Conservation (phyloP, 2,329 filamentous ascomycete species). For the Paecilomyces variotii region DNA sequence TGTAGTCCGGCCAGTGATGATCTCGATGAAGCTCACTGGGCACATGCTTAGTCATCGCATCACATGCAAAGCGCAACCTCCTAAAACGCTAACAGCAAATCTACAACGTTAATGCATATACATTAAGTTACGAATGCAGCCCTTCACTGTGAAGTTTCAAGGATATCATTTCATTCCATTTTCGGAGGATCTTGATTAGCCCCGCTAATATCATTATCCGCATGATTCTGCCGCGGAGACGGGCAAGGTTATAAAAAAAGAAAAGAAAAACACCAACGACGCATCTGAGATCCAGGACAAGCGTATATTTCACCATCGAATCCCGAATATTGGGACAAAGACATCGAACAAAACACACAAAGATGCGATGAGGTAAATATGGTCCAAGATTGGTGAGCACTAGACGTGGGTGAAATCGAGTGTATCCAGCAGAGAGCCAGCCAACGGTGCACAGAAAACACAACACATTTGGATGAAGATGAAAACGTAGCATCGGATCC, state of each 20-base stretch:
- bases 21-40: background rate
- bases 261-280: background rate
- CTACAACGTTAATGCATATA: too few relatives aligned
- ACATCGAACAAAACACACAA: background rate
- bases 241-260: too few relatives aligned
- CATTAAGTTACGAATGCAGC: background rate
- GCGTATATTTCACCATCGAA: background rate
- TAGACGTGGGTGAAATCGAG: background rate
- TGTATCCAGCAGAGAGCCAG: background rate
- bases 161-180: background rate
- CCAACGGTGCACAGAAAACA: background rate
- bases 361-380: background rate
- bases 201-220: background rate
- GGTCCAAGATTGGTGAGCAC: background rate
- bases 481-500: background rate
- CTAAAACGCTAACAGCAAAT: too few relatives aligned
- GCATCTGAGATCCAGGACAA: background rate
- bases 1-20: background rate
- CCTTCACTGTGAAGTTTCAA: background rate
- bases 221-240: background rate
- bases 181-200: background rate
- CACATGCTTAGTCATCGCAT: background rate
- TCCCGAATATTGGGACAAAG: background rate
- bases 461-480: background rate
- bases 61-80: background rate